Evolutionary conservation across 2,329 filamentous ascomycete genomes (phyloP).

Genomic region (Scolecobasidium constrictum): DNA sequence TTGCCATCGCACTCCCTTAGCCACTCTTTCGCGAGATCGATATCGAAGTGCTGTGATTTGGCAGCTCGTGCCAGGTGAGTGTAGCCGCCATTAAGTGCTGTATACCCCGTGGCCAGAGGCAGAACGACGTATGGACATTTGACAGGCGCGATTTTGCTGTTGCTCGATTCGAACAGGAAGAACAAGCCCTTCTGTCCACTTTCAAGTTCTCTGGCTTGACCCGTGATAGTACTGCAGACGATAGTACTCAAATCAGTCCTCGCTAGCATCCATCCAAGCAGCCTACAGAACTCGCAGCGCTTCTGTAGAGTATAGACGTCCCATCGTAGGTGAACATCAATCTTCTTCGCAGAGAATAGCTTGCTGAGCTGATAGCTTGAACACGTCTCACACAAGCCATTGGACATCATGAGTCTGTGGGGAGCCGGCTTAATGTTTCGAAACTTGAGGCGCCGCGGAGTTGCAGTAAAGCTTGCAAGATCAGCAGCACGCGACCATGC

Average conservation of each 20-base stretch:
- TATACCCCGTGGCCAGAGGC: background rate
- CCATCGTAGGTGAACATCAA: background rate
- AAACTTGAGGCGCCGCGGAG: too few species aligned
- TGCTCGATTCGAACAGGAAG: background rate
- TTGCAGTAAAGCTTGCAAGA: too few species aligned
- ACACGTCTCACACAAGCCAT: background rate
- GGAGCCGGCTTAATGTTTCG: too few species aligned
- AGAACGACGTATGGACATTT: slow-evolving; percentile 1
- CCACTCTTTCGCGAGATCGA: background rate
- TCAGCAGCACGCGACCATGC: too few species aligned
- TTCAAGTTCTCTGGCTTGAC: background rate
- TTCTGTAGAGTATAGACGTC: background rate
- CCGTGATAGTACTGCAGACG: background rate
- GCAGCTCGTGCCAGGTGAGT: background rate
- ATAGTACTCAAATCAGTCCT: background rate
- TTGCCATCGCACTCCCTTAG: background rate
- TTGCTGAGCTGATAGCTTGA: background rate
- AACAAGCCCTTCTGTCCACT: background rate
- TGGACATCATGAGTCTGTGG: too few species aligned
- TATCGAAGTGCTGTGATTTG: background rate
- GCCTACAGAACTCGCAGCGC: background rate
- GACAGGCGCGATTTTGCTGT: background rate
- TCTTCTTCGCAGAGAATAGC: background rate
- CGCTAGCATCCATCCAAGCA: background rate
- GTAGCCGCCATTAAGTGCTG: background rate